Percentiles rank a stretch among this genome's conserved stretches.
These are phyloP conservation scores for Dothistroma septosporum DNA, from an alignment of 2,329 filamentous ascomycete genomes.

Conservation along the genomic window DNA sequence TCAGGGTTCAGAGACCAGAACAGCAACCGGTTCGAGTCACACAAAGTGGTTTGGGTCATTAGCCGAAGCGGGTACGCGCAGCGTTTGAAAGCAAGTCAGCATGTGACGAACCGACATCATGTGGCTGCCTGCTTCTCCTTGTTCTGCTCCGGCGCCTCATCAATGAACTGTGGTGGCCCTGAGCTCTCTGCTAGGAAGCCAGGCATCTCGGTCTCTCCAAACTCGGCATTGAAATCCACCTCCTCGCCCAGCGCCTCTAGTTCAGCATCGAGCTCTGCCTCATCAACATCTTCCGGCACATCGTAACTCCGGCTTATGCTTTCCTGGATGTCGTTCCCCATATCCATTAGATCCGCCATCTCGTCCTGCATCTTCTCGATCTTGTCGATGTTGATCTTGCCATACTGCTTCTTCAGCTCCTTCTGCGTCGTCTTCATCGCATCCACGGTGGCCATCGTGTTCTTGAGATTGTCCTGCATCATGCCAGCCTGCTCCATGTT, in stretches of 20 bases:
- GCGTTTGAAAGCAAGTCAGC: neutral
- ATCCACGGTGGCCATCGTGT: conserved; percentile 97
- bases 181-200: conserved; percentile 78
- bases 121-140: conserved; percentile 33
- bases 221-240: conserved; percentile 74
- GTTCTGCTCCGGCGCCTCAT: conserved; percentile 65
- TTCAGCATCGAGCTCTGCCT: conserved; percentile 93
- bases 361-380: conserved; percentile 98
- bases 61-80: neutral
- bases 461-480: conserved; percentile 98
- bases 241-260: conserved; percentile 91
- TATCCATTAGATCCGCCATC: conserved; percentile 96
- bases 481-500: conserved; percentile 98
- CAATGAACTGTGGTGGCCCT: conserved; percentile 78
- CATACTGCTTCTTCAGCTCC: conserved; percentile 86
- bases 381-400: conserved; percentile 95
- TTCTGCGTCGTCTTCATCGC: conserved; percentile 97
- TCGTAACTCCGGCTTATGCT: conserved; percentile 88
- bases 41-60: neutral
- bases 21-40: neutral
- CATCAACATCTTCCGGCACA: conserved; percentile 93
- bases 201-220: conserved; percentile 59
- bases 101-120: conserved; percentile 13
- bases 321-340: conserved; percentile 98
- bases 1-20: neutral